Percentiles rank a stretch among this genome's conserved stretches.
phyloP scores from a whole-genome alignment of 2,329 filamentous ascomycete genomes.

The Penicillium frequentans region DNA sequence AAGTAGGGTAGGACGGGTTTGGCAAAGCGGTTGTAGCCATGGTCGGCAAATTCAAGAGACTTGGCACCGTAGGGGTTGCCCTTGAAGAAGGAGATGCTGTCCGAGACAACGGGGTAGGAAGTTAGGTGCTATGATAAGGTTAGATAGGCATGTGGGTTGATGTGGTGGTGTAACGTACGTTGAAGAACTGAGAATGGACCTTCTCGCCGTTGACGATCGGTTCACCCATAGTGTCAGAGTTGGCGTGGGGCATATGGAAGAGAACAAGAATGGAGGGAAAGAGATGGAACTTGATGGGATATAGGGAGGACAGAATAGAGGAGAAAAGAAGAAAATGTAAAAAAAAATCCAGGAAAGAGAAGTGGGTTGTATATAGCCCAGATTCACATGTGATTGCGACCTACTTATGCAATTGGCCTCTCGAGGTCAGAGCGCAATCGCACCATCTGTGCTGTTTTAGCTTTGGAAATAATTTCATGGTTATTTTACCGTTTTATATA shows the following conservation, averaged over 20 bases:
- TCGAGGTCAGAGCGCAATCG: constrained; percentile 20
- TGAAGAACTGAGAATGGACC: constrained; percentile 49
- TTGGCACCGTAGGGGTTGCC: constrained; percentile 79
- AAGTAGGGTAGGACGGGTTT: constrained; percentile 78
- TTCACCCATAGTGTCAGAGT: constrained; percentile 47
- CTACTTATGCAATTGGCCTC: constrained; percentile 21
- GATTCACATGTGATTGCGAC: constrained; percentile 28
- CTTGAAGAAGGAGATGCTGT: constrained; percentile 76
- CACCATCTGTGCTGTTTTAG: constrained; percentile 14
- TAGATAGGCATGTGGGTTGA: constrained; percentile 12
- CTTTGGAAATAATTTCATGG: constrained; percentile 1
- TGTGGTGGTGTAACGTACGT: constrained; percentile 26
- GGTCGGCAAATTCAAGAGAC: constrained; percentile 72
- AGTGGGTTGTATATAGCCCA: constrained; percentile 14
- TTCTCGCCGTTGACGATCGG: constrained; percentile 52
- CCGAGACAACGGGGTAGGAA: constrained; percentile 79
- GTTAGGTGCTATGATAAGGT: constrained; percentile 67
- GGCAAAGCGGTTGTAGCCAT: constrained; percentile 73
- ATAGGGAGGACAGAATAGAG: constrained; percentile 7
- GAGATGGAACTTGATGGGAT: neutral
- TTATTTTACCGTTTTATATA: constrained; percentile 4
- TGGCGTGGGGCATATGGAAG: constrained; percentile 50
- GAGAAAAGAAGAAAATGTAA: neutral
- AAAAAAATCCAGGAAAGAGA: neutral
- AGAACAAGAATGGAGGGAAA: neutral